Percentiles rank a stretch among this genome's conserved stretches.
phyloP scores from a whole-genome alignment of 257 asterid genomes.

The Solanum corneliomulleri region DNA sequence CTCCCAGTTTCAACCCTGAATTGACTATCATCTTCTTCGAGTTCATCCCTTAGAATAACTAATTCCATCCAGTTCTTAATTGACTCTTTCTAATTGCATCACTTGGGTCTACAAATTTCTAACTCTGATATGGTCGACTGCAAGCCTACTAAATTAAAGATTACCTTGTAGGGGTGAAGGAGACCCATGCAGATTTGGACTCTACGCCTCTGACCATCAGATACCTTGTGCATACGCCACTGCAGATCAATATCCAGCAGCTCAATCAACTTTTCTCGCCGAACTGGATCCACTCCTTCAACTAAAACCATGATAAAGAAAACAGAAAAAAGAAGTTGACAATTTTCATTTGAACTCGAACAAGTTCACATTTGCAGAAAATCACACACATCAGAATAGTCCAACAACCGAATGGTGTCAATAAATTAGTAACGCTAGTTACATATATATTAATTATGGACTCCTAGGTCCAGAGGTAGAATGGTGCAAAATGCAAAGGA shows the following conservation, averaged over 20 bases:
- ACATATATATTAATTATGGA: not conserved
- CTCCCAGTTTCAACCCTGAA: not conserved
- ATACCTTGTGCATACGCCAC: slow-evolving; percentile 99
- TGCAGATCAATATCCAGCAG: slow-evolving; percentile 74
- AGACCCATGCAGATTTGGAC: slow-evolving; percentile 99
- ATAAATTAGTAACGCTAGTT: not conserved
- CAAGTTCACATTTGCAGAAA: not conserved
- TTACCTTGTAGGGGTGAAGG: slow-evolving; percentile 88
- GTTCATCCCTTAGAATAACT: not conserved
- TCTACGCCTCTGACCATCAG: slow-evolving; percentile 96
- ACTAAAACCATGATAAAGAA: slow-evolving; percentile 32
- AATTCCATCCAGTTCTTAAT: not conserved
- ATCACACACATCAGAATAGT: not conserved
- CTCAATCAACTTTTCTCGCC: slow-evolving; percentile 79
- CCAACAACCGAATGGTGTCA: not conserved
- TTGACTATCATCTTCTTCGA: not conserved
- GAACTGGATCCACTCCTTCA: slow-evolving; percentile 87
- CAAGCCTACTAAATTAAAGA: not conserved
- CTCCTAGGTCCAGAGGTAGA: not conserved
- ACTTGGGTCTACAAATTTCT: not conserved
- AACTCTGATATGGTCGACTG: not conserved
- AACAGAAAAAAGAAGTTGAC: not conserved
- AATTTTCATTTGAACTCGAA: not conserved
- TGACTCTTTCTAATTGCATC: not conserved
- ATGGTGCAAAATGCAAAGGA: not conserved